Evolutionary conservation across 2,329 filamentous ascomycete genomes (phyloP).

Genomic region (Colletotrichum salicis): DNA sequence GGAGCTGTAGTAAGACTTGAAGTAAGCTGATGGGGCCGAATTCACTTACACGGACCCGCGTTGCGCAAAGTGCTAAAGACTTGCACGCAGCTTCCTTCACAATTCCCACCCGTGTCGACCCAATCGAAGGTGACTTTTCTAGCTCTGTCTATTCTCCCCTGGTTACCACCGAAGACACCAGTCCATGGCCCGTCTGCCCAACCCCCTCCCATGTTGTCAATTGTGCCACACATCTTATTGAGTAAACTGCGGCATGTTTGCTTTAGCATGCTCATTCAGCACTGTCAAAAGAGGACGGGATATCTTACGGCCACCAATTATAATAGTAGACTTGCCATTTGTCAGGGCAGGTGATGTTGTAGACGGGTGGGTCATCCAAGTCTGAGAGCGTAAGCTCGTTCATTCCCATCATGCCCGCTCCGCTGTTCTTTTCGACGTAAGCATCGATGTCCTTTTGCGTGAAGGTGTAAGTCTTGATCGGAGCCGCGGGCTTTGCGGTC

Average conservation of each 20-base stretch:
- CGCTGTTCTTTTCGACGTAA: background rate
- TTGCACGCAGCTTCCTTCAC: conserved; percentile 8
- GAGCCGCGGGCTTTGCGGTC: background rate
- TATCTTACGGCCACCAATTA: conserved; percentile 19
- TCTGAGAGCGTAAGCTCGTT: background rate
- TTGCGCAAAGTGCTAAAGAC: conserved; percentile 16
- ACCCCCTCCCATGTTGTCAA: too few species aligned
- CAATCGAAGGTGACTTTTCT: conserved; percentile 3
- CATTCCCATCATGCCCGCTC: too few species aligned
- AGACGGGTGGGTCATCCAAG: background rate
- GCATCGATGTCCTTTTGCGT: background rate
- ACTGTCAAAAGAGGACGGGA: background rate
- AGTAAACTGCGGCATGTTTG: background rate
- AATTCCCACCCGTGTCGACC: background rate
- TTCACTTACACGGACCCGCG: conserved; percentile 3
- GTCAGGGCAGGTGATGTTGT: background rate
- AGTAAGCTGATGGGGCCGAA: background rate
- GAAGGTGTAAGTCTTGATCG: background rate
- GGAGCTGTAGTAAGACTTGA: background rate
- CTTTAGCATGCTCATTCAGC: background rate
- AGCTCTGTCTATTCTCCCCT: background rate
- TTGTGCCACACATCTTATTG: background rate
- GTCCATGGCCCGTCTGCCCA: background rate
- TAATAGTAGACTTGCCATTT: conserved; percentile 21
- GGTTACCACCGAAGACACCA: background rate